phyloP scores from a whole-genome alignment of 768 basidiomycete species.

The Cystobasidium onofrii region DNA sequence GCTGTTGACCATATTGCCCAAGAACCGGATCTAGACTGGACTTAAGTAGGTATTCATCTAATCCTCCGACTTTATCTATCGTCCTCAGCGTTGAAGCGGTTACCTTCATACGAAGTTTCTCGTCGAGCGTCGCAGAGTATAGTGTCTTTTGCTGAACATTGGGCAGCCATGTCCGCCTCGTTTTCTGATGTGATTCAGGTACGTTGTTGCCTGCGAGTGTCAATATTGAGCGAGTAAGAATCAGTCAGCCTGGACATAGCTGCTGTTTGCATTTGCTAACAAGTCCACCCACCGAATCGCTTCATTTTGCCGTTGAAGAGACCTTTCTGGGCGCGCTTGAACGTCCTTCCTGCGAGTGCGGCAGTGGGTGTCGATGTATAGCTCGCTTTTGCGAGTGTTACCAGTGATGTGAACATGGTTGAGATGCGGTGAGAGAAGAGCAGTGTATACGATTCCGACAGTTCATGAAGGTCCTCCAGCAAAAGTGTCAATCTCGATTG shows the following conservation, averaged over 20 bases:
- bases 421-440: neutral
- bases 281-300: constrained; percentile 41
- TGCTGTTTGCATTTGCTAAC: neutral
- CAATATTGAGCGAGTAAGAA: neutral
- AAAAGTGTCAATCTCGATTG: neutral
- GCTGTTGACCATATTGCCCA: neutral
- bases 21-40: neutral
- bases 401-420: neutral
- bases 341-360: neutral
- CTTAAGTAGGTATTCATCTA: constrained; percentile 60
- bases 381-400: neutral
- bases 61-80: constrained; percentile 75
- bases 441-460: neutral
- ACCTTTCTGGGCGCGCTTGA: constrained; percentile 25
- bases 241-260: constrained; percentile 54
- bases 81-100: constrained; percentile 69
- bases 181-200: constrained; percentile 73
- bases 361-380: neutral
- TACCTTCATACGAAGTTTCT: constrained; percentile 59
- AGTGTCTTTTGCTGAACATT: constrained; percentile 73
- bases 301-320: constrained; percentile 19
- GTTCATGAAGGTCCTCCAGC: neutral
- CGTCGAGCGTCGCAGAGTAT: constrained; percentile 58
- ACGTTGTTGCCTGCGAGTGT: constrained; percentile 69
- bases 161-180: constrained; percentile 76